These are phyloP conservation scores for Fusarium protoensiforme DNA, from an alignment of 2,329 filamentous ascomycete species.

Conservation along the genomic window DNA sequence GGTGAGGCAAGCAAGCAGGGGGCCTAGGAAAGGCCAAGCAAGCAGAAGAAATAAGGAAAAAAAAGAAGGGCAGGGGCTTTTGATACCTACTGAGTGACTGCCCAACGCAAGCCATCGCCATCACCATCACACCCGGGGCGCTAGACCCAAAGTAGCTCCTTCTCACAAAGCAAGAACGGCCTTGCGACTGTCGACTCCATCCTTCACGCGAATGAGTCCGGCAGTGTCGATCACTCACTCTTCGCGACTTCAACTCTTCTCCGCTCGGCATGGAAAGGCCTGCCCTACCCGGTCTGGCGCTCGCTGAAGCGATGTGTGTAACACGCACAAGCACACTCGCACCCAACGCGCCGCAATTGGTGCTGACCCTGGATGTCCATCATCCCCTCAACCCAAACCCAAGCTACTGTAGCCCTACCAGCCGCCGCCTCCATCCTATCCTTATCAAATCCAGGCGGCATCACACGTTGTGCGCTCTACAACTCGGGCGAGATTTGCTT, in stretches of 20 bases:
- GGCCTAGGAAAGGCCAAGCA: background rate
- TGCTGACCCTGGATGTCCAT: conserved; percentile 1
- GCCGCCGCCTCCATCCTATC: background rate
- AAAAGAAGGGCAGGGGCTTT: conserved; percentile 5
- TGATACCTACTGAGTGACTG: conserved; percentile 15
- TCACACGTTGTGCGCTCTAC: background rate
- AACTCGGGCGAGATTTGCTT: conserved; percentile 3
- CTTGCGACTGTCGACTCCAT: background rate
- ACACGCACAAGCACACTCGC: background rate
- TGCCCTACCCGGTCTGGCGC: background rate
- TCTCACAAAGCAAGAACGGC: background rate
- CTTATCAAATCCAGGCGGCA: background rate
- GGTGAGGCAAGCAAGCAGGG: conserved; percentile 2
- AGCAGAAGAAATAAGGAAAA: background rate
- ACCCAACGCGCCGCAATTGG: conserved; percentile 9
- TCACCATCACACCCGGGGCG: background rate
- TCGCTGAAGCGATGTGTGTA: background rate
- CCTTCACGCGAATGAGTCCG: conserved; percentile 19
- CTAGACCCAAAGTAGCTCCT: conserved; percentile 17
- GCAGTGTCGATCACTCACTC: conserved; percentile 31
- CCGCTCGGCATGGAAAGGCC: background rate
- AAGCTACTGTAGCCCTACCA: background rate
- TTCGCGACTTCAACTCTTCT: conserved; percentile 9
- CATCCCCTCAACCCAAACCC: background rate
- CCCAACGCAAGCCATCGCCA: conserved; percentile 21